A percentile compares a stretch with the other conserved stretches of the same genome.
Evolutionary conservation across 345 rosid species (phyloP).

Genomic region (Gossypium sturtianum): DNA sequence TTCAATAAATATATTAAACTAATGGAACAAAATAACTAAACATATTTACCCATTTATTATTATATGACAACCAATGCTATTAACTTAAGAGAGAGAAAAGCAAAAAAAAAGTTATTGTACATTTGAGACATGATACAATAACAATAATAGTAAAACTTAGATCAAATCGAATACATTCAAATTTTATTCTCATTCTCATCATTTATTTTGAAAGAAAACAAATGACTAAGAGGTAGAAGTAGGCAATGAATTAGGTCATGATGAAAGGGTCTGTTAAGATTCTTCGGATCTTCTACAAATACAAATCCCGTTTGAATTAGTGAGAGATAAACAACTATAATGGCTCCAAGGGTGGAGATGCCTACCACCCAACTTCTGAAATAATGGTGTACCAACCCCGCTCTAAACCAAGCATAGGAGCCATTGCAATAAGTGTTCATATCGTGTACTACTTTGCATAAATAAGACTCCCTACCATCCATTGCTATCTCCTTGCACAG

Average conservation of each 20-base stretch:
- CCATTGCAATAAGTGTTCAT: conserved; percentile 3
- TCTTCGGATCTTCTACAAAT: background rate
- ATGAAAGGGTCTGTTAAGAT: background rate
- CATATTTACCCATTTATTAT: too few relatives aligned
- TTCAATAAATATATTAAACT: too few relatives aligned
- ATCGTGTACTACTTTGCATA: conserved; percentile 14
- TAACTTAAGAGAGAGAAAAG: too few relatives aligned
- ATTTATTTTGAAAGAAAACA: background rate
- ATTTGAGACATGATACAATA: too few relatives aligned
- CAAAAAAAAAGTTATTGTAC: too few relatives aligned
- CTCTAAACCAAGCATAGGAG: conserved; percentile 2
- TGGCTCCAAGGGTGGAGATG: conserved; percentile 20
- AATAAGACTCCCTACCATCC: conserved; percentile 13
- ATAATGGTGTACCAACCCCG: conserved; percentile 20
- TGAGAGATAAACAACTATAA: conserved; percentile 12
- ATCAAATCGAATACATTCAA: background rate
- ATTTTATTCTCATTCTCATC: too few relatives aligned
- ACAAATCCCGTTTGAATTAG: conserved; percentile 18
- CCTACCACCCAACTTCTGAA: conserved; percentile 25
- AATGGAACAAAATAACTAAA: too few relatives aligned
- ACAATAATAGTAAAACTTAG: too few relatives aligned
- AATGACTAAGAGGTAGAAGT: background rate
- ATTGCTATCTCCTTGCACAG: conserved; percentile 21
- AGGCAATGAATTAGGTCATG: background rate
- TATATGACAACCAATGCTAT: too few relatives aligned